Base-by-base conservation (phyloP, 345 rosid genomes). In the Punica granatum region DNA sequence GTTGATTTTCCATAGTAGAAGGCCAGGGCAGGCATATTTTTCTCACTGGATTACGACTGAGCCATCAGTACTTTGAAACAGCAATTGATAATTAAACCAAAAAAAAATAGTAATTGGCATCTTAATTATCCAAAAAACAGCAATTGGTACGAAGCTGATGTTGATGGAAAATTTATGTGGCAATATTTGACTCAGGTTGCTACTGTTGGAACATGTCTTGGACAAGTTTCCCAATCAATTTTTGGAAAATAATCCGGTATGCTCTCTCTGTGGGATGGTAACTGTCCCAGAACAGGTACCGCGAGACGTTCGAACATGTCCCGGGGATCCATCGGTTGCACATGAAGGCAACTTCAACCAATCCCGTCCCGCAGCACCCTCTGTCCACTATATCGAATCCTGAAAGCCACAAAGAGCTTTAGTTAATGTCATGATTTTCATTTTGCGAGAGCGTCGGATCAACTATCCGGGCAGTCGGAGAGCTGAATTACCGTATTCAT, bases 281-380 rank as follows among this genome's bases (percentile, higher is more conserved):
- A 39, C 82, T 72, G 53, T 84, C 85, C 83, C 88, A 84, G 69
- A 84, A 84, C 19, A 79, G 28, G 42, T 74, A 70, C 9, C 33
- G 35, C 0, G 74, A 67, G 33, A 28, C 70, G 34, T 79, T 59
- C 10, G 53, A 28, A 59, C 88, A 84, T 0, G 77, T 71, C 19
- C 43, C 44, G 7, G 71, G 67, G 26, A 13, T 35, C 42, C 28
- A 54, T 36, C 11, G 10, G 60, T 73, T 77, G 23, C 83, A 84
- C 15, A 77, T 1, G 19, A 79, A 1, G 12, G 33, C 36, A 0
- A 71, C 74, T 73, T 83, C 85, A 3, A 81, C 1, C 3, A 6
- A 60, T 2, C 85, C 87, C 0, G 79, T 69, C 18, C 85, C 81
- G 26, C 86, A 83, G 37, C 90, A 85, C 0, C 84, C 90, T 68